Conservation (phyloP, 2,329 filamentous ascomycete genomes). For the Hortaea sp. region DNA sequence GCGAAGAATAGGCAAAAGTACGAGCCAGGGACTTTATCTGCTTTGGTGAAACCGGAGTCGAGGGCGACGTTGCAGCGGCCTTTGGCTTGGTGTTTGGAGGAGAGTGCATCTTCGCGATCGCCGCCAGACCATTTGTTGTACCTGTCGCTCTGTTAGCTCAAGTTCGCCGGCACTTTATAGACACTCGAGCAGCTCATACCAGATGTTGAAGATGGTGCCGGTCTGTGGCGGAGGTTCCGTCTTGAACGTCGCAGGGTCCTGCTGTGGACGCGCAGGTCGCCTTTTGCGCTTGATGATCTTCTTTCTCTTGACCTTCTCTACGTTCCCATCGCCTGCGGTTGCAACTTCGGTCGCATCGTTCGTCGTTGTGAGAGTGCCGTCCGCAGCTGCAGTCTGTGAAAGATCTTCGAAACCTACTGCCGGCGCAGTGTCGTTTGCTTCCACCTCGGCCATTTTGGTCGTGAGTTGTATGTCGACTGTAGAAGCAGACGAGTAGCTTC, state of each 20-base stretch:
- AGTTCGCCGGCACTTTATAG: background rate
- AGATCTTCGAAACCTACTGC: slow-evolving; percentile 12
- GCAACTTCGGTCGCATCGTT: slow-evolving; percentile 8
- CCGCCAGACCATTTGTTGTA: slow-evolving; percentile 98
- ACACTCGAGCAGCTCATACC: slow-evolving; percentile 41
- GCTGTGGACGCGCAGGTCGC: slow-evolving; percentile 78
- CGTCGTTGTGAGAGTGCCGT: slow-evolving; percentile 12
- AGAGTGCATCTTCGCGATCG: slow-evolving; percentile 84
- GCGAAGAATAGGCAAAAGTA: slow-evolving; percentile 94
- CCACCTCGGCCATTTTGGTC: slow-evolving; percentile 10
- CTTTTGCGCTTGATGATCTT: slow-evolving; percentile 89
- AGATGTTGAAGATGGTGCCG: slow-evolving; percentile 93
- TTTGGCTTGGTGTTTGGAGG: slow-evolving; percentile 70
- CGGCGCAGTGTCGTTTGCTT: slow-evolving; percentile 5
- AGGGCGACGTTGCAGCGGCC: slow-evolving; percentile 77
- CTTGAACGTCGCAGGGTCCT: slow-evolving; percentile 74
- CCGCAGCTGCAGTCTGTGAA: slow-evolving; percentile 10
- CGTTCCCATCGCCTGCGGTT: slow-evolving; percentile 23
- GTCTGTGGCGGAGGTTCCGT: slow-evolving; percentile 84
- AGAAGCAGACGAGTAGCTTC: background rate
- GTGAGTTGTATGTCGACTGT: background rate
- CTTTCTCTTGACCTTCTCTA: slow-evolving; percentile 60
- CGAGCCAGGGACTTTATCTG: slow-evolving; percentile 47
- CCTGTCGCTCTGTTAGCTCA: slow-evolving; percentile 40
- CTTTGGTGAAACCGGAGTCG: slow-evolving; percentile 44